These are phyloP conservation scores for Tetracladium maxilliforme DNA, from an alignment of 2,329 filamentous ascomycete genomes.

Conservation along the genomic window DNA sequence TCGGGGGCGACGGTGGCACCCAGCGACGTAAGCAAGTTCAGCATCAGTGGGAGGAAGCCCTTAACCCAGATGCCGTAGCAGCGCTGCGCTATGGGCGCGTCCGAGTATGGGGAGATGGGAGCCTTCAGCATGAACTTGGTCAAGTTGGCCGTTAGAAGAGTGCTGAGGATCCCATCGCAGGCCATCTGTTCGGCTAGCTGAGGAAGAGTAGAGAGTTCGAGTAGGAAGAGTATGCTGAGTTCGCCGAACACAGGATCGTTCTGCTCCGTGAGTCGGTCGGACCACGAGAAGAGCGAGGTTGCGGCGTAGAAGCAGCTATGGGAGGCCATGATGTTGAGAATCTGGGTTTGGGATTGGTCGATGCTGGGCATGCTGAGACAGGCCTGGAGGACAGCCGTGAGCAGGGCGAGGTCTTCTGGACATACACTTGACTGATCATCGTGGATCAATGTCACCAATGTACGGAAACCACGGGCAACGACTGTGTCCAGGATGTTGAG, in stretches of 20 bases:
- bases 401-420: constrained; percentile 70
- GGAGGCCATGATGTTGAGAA: constrained; percentile 54
- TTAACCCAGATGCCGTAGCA: constrained; percentile 85
- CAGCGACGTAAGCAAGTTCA: constrained; percentile 76
- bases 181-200: constrained; percentile 80
- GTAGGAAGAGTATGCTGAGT: constrained; percentile 74
- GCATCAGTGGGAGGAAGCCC: constrained; percentile 71
- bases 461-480: constrained; percentile 69
- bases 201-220: constrained; percentile 73
- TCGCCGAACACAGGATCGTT: constrained; percentile 88
- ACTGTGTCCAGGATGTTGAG: constrained; percentile 69
- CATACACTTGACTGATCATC: constrained; percentile 49
- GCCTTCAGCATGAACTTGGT: constrained; percentile 60
- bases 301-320: constrained; percentile 70
- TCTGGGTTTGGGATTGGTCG: constrained; percentile 53
- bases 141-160: constrained; percentile 66
- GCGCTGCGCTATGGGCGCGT: constrained; percentile 49
- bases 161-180: constrained; percentile 68
- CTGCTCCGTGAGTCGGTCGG: constrained; percentile 63
- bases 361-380: constrained; percentile 67
- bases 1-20: constrained; percentile 73
- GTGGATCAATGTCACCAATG: constrained; percentile 70
- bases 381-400: constrained; percentile 80
- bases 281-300: constrained; percentile 83
- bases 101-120: constrained; percentile 65